phyloP scores from a whole-genome alignment of 2,329 filamentous ascomycete genomes.

The Hymenoscyphus albidus region DNA sequence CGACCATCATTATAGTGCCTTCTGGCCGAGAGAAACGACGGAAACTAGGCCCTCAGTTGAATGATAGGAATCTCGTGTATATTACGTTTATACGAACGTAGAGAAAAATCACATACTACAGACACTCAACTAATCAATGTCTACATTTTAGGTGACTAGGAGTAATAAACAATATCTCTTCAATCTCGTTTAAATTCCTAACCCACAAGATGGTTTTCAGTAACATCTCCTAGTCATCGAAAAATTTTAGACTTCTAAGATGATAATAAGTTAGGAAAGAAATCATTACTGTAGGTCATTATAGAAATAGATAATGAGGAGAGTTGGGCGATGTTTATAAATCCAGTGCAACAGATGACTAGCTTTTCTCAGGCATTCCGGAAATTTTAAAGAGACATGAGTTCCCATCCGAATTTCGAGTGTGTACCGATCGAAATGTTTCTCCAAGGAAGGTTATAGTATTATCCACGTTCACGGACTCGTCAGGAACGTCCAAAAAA shows the following conservation, averaged over 20 bases:
- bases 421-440: background rate
- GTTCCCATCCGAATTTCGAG: background rate
- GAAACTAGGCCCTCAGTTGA: no score
- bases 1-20: no score
- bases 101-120: no score
- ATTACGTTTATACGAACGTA: no score
- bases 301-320: no score
- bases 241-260: background rate
- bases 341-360: no score
- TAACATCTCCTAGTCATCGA: constrained; percentile 12
- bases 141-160: constrained; percentile 4
- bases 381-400: background rate
- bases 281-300: no score
- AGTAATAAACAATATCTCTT: constrained; percentile 12
- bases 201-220: constrained; percentile 10
- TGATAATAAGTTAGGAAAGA: no score
- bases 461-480: background rate
- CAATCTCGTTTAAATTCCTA: constrained; percentile 6
- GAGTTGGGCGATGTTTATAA: no score
- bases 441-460: background rate
- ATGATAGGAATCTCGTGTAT: no score
- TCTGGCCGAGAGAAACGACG: no score
- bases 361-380: background rate
- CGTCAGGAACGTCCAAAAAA: background rate
- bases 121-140: no score